Evolutionary conservation across 371 early-diverging fungal genomes (phyloP).

Genomic region (Homolaphlyctis polyrhiza): DNA sequence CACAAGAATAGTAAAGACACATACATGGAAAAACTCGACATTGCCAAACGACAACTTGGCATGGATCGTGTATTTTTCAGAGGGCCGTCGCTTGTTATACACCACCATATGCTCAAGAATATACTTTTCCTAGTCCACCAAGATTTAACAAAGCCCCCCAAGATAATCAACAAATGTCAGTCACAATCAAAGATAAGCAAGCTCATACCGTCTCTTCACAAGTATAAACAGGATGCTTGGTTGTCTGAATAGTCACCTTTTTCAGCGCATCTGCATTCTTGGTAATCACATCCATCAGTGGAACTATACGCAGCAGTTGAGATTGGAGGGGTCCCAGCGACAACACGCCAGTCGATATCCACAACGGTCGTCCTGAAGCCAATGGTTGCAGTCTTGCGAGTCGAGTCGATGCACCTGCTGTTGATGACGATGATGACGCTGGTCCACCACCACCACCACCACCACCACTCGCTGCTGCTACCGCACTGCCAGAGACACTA

Average conservation of each 20-base stretch:
- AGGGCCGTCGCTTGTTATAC: conserved; percentile 57
- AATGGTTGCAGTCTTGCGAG: too few relatives aligned
- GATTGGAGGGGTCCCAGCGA: conserved; percentile 18
- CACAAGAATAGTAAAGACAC: conserved; percentile 1
- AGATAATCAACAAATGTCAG: too few relatives aligned
- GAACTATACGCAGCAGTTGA: conserved; percentile 39
- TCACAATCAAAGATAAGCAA: neutral
- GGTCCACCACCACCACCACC: neutral
- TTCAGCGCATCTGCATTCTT: conserved; percentile 49
- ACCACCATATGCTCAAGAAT: conserved; percentile 60
- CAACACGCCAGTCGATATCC: neutral
- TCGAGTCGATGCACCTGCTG: too few relatives aligned
- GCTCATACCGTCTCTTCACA: too few relatives aligned
- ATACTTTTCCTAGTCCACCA: conserved; percentile 53
- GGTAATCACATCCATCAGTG: conserved; percentile 43
- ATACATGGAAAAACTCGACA: conserved; percentile 54
- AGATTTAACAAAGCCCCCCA: neutral
- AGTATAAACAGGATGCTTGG: too few relatives aligned
- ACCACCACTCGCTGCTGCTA: too few relatives aligned
- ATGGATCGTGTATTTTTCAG: conserved; percentile 56
- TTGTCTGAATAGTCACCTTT: neutral
- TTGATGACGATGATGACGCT: too few relatives aligned
- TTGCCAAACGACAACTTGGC: conserved; percentile 60
- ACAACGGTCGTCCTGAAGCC: neutral
- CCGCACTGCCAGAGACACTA: neutral